These are phyloP conservation scores for Eutrema salsugineum DNA, from an alignment of 441 rosid genomes.

Conservation along the genomic window DNA sequence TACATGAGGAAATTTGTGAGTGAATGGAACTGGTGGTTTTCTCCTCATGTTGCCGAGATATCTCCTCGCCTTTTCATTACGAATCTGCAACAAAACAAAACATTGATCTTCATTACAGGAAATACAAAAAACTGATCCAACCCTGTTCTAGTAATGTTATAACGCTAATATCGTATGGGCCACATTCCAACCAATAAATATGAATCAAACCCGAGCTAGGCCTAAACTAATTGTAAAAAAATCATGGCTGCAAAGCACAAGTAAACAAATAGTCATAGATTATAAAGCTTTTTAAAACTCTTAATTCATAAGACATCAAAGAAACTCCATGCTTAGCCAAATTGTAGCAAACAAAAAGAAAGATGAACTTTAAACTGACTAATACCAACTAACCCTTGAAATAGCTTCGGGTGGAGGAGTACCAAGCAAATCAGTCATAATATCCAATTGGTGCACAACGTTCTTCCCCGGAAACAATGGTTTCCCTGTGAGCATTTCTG, in stretches of 20 bases:
- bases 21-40: constrained; percentile 74
- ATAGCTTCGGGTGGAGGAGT: constrained; percentile 76
- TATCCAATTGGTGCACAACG: constrained; percentile 87
- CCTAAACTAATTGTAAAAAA: constrained; percentile 14
- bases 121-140: not conserved
- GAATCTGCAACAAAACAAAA: constrained; percentile 49
- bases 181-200: not conserved
- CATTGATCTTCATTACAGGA: not conserved
- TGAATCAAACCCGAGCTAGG: not conserved
- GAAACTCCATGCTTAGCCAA: not conserved
- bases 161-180: not conserved
- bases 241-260: not conserved
- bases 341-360: not conserved
- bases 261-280: not conserved
- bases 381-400: constrained; percentile 62
- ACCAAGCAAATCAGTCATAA: constrained; percentile 96
- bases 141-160: not conserved
- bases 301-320: not conserved
- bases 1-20: constrained; percentile 63
- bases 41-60: constrained; percentile 75
- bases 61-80: constrained; percentile 91
- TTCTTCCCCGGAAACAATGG: constrained; percentile 97
- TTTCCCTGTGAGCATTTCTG: constrained; percentile 86
- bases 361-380: constrained; percentile 1
- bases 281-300: not conserved